phyloP scores from a whole-genome alignment of 2,329 filamentous ascomycete genomes.

The Cladophialophora yegresii region DNA sequence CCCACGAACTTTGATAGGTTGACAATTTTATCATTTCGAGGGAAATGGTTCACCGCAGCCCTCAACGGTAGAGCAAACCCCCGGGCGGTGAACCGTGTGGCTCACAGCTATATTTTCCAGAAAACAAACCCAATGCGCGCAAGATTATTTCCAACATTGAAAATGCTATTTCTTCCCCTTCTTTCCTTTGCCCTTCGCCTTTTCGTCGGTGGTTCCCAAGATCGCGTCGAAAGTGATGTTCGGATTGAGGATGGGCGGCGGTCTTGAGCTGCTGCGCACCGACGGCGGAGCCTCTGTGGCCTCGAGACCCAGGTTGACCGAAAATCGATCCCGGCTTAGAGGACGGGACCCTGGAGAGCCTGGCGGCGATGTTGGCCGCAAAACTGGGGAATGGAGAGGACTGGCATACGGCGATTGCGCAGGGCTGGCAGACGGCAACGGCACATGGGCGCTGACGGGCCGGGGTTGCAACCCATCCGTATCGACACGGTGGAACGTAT shows the following conservation, averaged over 20 bases:
- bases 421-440: conserved; percentile 30
- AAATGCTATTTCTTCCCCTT: conserved; percentile 31
- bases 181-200: conserved; percentile 41
- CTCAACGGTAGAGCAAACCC: background rate
- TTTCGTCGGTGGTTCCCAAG: conserved; percentile 44
- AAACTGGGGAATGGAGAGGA: conserved; percentile 40
- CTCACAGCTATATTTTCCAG: background rate
- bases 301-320: conserved; percentile 50
- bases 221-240: conserved; percentile 55
- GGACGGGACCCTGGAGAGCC: conserved; percentile 39
- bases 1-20: background rate
- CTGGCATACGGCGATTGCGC: conserved; percentile 34
- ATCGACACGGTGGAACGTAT: conserved; percentile 12
- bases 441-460: background rate
- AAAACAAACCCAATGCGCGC: background rate
- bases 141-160: background rate
- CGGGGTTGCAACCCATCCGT: conserved; percentile 12
- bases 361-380: conserved; percentile 43
- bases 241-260: conserved; percentile 47
- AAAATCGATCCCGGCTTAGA: conserved; percentile 43
- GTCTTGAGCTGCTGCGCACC: conserved; percentile 41
- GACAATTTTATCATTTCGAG: background rate
- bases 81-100: background rate
- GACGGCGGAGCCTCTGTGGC: conserved; percentile 48
- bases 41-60: background rate